Evolutionary conservation across 2,329 filamentous ascomycete genomes (phyloP), one percentile per base, ranked within the genome.

Genomic region (Talaromyces sp.): DNA sequence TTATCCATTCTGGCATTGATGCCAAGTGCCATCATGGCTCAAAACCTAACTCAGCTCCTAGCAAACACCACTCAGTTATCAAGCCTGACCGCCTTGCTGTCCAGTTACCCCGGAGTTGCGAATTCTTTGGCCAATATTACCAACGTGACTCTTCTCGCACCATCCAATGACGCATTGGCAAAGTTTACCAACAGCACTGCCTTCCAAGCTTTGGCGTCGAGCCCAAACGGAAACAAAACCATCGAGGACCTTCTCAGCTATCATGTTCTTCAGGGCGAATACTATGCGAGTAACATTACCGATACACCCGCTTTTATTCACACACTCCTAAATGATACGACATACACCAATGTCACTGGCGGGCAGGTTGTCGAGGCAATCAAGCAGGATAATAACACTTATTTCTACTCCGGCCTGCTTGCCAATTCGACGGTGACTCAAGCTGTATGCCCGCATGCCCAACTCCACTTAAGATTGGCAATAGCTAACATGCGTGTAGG

Each of bases 341-440:
- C 35, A n/a, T 47, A 27, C 19, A 59, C 62, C 56, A 64, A 64
- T 19, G 62, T 64, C 35, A 64, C 62, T 4, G 35, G 16, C 22
- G 62, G 62, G 6, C 62, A 64, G 33, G 54, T 64, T n/a, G 62
- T 64, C 14, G 62, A 64, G 37, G 62, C 52, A 41, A 59, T 64
- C 45, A 50, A 39, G 22, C 54, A 50, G 31, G 24, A 43, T 22
- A 64, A 59, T 11, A 19, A 64, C 7, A 59, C 56, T 31, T 64
- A 64, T 13, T 50, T 64, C 16, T 64, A 47, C 54, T 64, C 62
- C 9, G 62, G 62, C 11, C 31, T 64, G 27, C 22, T 64, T 9
- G 43, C 52, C 19, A 64, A 64, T 6, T 59, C 62, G 1, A 59
- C 52, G 14, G 62, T 64, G 16, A 64, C 54, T 5, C 31, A 50